Evolutionary conservation across 2,329 filamentous ascomycete genomes (phyloP).

Genomic region (Colletotrichum sp.): DNA sequence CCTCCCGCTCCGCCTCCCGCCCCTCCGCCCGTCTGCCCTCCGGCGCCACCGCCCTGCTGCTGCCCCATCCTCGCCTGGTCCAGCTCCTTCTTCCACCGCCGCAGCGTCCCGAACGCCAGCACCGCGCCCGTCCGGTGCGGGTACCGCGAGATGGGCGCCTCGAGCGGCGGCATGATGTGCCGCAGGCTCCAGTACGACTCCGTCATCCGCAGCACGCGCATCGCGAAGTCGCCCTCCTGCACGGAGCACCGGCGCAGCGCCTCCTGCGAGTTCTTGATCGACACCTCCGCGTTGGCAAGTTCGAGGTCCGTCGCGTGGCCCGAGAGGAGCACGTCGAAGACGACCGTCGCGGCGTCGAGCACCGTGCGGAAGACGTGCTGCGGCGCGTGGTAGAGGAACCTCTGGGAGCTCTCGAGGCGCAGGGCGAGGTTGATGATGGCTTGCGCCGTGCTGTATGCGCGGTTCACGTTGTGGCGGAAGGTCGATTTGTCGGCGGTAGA

Average conservation of each 20-base stretch:
- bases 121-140: conserved; percentile 54
- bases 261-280: conserved; percentile 15
- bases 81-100: conserved; percentile 49
- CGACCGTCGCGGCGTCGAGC: conserved; percentile 42
- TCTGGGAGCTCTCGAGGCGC: conserved; percentile 21
- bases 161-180: conserved; percentile 40
- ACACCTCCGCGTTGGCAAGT: conserved; percentile 18
- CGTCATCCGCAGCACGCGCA: conserved; percentile 49
- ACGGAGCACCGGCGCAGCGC: conserved; percentile 49
- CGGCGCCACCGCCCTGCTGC: not conserved
- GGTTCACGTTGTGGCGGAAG: conserved; percentile 49
- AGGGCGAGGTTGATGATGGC: conserved; percentile 45
- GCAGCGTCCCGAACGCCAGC: conserved; percentile 55
- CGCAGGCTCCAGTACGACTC: conserved; percentile 54
- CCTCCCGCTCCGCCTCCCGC: not conserved
- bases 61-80: conserved; percentile 32
- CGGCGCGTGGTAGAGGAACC: conserved; percentile 51
- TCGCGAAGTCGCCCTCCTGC: conserved; percentile 53
- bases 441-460: conserved; percentile 53
- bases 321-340: conserved; percentile 39
- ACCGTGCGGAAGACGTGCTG: conserved; percentile 55
- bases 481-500: conserved; percentile 40
- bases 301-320: conserved; percentile 26
- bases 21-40: not conserved
- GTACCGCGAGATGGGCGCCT: conserved; percentile 44